Base-by-base conservation (phyloP, 2,329 filamentous ascomycete genomes). In the Xylaria arbuscula region DNA sequence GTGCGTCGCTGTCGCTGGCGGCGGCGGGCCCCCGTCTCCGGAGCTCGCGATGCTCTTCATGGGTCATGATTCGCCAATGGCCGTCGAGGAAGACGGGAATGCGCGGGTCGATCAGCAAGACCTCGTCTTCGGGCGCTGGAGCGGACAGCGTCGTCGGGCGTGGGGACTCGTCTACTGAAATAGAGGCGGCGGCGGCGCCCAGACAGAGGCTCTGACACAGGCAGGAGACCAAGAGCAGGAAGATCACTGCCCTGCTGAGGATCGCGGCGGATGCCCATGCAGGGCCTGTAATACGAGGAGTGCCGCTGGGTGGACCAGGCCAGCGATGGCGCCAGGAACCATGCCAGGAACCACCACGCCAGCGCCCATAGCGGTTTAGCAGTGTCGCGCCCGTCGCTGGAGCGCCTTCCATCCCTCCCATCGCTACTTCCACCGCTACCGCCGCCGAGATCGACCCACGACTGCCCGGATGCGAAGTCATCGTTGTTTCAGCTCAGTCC, bases 21-120 rank as follows among this genome's bases (percentile, higher is more conserved):
- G 51, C 62, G 28, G 58, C 54, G 40, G 36, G 60, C 55, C 73
- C 62, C 57, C 73, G 67, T 56, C 66, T 72, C 56, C 73, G 73
- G 61, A 76, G 75, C 51, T 76, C 74, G 38, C 76, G 76, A 71
- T 77, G 70, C 53, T 81, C 77, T 10, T 80, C 77, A 57, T 78
- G 72, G 9, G 80, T 76, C 70, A 82, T 72, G 73, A 80, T 79
- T 22, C 74, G 73, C 81, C 81, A 83, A 42, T 75, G 72, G 47
- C 79, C 79, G 55, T 78, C 72, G 51, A 77, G 63, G 65, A 78
- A 73, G 65, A 79, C 71, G 38, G 79, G 79, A 40, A 79, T 72
- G 50, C 79, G 77, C 38, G 76, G 76, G 74, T 83, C 81, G 64
- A 81, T 74, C 42, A 81, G 57, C 59, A 83, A 69, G 10, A 66